Evolutionary conservation across 139 green algal species (phyloP), one percentile per base, ranked within the genome.

Genomic region (Mychonastes homosphaera): DNA sequence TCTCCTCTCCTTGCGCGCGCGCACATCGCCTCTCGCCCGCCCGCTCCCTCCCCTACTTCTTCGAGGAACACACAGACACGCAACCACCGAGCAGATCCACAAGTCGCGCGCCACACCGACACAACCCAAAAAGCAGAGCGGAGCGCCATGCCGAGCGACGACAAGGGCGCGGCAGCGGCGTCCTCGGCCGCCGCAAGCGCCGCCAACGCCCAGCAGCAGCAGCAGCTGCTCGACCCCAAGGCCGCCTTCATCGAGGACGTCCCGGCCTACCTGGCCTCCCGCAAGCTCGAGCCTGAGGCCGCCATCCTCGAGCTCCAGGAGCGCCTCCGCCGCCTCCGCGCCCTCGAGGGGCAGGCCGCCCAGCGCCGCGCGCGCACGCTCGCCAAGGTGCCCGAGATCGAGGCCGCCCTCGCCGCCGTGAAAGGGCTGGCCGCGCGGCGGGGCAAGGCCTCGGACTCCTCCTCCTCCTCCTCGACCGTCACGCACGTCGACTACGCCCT

Each of bases 401-500:
- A 69, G 54, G 65, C 43, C 16, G 56, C 69, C 2, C 44, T 80
- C 7, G 69, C 72, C 26, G 63, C 71, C 33, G 70, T 81, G 12
- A 39, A 61, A 16, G 27, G 49, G 6, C 63, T 81, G 26, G 18
- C 74, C 26, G 47, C 70, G 13, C 67, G 73, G 34, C 23, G 43
- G n/a, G 50, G 21, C n/a, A n/a, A n/a, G n/a, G n/a, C n/a, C n/a
- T n/a, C n/a, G n/a, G n/a, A n/a, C n/a, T n/a, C n/a, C n/a, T n/a
- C n/a, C n/a, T n/a, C n/a, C n/a, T n/a, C n/a, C n/a, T n/a, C n/a
- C n/a, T n/a, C n/a, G n/a, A n/a, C n/a, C n/a, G n/a, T n/a, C n/a
- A n/a, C n/a, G n/a, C 45, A 32, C 45, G 45, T 21, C 19, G 69
- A 86, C 59, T 86, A 79, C 57, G 77, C 84, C 63, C 52, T 86